Conservation (phyloP, 2,329 filamentous ascomycete genomes). For the Aspergillus sojae region DNA sequence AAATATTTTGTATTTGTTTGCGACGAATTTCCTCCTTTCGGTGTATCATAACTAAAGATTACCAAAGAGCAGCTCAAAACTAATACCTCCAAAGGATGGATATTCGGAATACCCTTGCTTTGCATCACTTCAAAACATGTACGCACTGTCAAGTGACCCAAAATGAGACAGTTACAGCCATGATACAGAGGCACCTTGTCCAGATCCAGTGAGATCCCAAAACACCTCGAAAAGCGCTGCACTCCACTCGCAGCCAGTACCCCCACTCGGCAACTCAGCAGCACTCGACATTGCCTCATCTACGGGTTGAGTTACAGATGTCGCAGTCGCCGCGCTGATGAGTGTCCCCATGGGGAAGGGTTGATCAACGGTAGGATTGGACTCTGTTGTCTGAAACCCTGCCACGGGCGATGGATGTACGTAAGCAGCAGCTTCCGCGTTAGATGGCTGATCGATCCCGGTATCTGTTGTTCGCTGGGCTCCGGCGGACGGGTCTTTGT, state of each 20-base stretch:
- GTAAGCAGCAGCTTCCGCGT: background rate
- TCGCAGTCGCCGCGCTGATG: background rate
- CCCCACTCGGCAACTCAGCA: conserved; percentile 17
- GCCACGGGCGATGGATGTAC: background rate
- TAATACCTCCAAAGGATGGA: background rate
- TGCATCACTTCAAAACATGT: background rate
- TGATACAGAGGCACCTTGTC: background rate
- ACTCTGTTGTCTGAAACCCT: background rate
- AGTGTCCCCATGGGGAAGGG: background rate
- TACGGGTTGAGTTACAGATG: background rate
- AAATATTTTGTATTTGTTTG: background rate
- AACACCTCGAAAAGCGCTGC: conserved; percentile 18
- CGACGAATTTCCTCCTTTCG: background rate
- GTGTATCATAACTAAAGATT: background rate
- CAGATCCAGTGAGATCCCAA: conserved; percentile 1
- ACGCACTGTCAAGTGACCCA: background rate
- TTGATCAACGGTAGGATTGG: background rate
- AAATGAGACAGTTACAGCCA: background rate
- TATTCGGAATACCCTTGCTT: background rate
- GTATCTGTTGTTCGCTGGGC: background rate
- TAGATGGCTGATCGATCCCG: background rate
- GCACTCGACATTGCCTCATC: background rate
- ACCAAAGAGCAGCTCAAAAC: too few species aligned
- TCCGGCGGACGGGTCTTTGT: background rate
- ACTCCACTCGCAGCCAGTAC: conserved; percentile 25